A percentile compares a stretch with the other conserved stretches of the same genome.
phyloP scores from a whole-genome alignment of 2,329 filamentous ascomycete species.

The Orbilia oligospora region DNA sequence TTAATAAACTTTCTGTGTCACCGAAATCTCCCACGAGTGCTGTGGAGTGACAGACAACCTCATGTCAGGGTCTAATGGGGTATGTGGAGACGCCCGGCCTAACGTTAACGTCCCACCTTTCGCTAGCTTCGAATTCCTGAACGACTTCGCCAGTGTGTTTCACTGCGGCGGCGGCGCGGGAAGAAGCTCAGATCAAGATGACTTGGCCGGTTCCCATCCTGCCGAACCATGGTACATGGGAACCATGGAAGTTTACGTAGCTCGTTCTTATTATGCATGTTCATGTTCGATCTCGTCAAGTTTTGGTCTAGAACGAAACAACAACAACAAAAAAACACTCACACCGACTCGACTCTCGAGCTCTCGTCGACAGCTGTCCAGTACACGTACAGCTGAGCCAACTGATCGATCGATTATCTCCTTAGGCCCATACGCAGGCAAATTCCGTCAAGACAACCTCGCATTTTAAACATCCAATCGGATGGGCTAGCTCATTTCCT shows the following conservation, averaged over 20 bases:
- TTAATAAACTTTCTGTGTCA: conserved; percentile 38
- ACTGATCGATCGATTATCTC: not conserved
- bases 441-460: conserved; percentile 1
- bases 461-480: conserved; percentile 30
- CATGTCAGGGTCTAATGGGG: not conserved
- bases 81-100: conserved; percentile 22
- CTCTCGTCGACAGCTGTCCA: not conserved
- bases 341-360: not conserved
- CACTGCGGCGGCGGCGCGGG: not conserved
- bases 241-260: not conserved
- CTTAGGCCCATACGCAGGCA: conserved; percentile 10
- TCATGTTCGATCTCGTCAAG: not conserved
- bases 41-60: not conserved
- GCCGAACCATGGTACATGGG: conserved; percentile 19
- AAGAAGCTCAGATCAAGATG: conserved; percentile 22
- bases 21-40: conserved; percentile 4
- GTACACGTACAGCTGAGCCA: too few species aligned
- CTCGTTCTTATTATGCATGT: too few species aligned
- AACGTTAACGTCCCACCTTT: not conserved
- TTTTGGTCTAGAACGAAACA: conserved; percentile 29
- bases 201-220: not conserved
- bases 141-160: conserved; percentile 9
- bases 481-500: conserved; percentile 15
- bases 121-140: conserved; percentile 1
- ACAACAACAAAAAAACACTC: not conserved